These are phyloP conservation scores for Manihot esculenta DNA, from an alignment of 441 rosid genomes.

Conservation along the genomic window DNA sequence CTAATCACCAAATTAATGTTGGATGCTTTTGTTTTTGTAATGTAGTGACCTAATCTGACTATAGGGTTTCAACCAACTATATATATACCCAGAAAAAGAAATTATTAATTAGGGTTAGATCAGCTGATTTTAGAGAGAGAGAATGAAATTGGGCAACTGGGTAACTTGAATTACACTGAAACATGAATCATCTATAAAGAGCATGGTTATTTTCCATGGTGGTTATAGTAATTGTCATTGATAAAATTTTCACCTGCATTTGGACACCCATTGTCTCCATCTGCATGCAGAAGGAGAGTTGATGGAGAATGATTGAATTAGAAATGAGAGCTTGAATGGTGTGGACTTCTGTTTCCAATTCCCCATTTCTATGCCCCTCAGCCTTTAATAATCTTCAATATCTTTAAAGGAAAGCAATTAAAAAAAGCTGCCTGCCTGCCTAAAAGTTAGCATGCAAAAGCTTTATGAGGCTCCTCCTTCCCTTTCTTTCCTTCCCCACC, in stretches of 20 bases:
- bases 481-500: neutral
- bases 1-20: neutral
- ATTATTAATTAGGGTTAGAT: too few species aligned
- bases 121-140: too few species aligned
- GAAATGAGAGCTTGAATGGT: neutral
- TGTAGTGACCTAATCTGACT: conserved; percentile 14
- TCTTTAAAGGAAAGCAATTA: conserved; percentile 30
- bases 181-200: neutral
- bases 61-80: conserved; percentile 16
- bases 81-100: too few species aligned
- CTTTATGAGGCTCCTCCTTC: neutral
- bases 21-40: conserved; percentile 9
- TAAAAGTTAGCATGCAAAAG: conserved; percentile 12
- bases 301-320: conserved; percentile 12
- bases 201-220: neutral
- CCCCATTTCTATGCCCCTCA: neutral
- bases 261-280: conserved; percentile 3
- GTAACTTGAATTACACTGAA: neutral
- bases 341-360: neutral
- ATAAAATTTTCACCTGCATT: neutral
- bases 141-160: neutral
- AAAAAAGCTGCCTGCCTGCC: conserved; percentile 13
- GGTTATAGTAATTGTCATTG: neutral
- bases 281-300: conserved; percentile 4
- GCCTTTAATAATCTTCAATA: conserved; percentile 26